Evolutionary conservation across 495 filamentous ascomycete species (phyloP), one percentile per base, ranked within the genome.

Genomic region (Podospora sp.): DNA sequence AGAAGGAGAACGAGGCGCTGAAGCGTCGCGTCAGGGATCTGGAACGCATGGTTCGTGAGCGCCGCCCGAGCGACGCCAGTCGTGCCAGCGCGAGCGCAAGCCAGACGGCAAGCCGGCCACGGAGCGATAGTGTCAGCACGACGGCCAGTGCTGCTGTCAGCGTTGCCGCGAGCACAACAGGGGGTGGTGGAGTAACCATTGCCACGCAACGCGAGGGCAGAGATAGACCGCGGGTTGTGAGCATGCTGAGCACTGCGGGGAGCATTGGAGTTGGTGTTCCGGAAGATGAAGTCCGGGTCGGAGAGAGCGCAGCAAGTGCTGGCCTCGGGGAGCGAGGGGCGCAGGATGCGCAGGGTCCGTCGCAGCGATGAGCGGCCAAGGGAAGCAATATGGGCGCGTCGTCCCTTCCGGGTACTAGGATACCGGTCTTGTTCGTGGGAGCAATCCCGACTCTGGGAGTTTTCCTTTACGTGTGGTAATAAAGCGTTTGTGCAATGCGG

Each of bases 1-100:
- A 90, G 77, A 80, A 84, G 11, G 93, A 97, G 79, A 97, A 97
- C 72, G 93, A 96, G 63, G 75, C 81, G 46, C 80, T 97, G 53
- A 89, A 89, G 70, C 81, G 84, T 59, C 85, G 91, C 22, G 86
- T 97, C 24, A 84, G 88, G 58, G 92, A 94, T 67, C 78, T 96
- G 33, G 93, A 96, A 71, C 73, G 82, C 12, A 73, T 75, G 63
- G 70, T 86, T 50, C 78, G 80, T 6, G 80, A 81, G 7, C 77
- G 80, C 20, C 73, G 82, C 64, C 78, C 76, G 29, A 82, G 81
- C 63, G 82, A 82, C 66, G 73, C 75, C 1, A 79, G 79, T 60
- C 68, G 72, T 4, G 63, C 69, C 22, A 65, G 76, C 53, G 65
- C 68, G 25, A 49, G 53, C 1, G 64, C 21, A 33, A 20, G 46